A percentile compares a stretch with the other conserved stretches of the same genome.
Evolutionary conservation across 345 rosid genomes (phyloP).

Genomic region (Moricandia moricandioides): DNA sequence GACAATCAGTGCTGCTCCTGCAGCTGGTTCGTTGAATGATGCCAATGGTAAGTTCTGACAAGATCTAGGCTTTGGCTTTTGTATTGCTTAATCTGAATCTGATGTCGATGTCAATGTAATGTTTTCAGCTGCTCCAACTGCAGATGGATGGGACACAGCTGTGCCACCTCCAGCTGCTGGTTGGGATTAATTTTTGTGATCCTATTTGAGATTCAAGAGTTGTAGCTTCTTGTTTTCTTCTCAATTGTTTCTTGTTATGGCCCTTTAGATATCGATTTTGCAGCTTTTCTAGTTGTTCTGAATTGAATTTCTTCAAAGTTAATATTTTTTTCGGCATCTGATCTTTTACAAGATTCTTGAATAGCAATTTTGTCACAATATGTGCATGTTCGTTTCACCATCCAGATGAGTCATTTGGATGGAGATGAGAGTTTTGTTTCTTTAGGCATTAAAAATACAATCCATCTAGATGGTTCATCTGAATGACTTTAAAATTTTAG

Average conservation of each 20-base stretch:
- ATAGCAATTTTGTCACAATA: too few species aligned
- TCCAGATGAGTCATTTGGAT: too few species aligned
- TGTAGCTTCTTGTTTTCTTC: slow-evolving; percentile 21
- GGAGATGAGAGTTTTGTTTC: too few species aligned
- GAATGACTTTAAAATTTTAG: too few species aligned
- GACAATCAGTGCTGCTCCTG: slow-evolving; percentile 54
- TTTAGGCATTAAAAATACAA: too few species aligned
- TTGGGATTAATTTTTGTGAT: neutral
- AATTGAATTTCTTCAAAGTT: neutral
- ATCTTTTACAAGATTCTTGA: neutral
- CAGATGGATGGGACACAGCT: slow-evolving; percentile 10
- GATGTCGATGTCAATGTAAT: neutral
- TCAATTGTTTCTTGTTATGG: neutral
- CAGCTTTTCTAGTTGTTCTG: neutral
- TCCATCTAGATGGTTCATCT: too few species aligned
- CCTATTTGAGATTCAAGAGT: neutral
- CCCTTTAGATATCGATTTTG: neutral
- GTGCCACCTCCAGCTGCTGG: neutral
- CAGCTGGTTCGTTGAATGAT: slow-evolving; percentile 40
- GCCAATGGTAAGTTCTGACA: slow-evolving; percentile 22
- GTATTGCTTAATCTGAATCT: neutral
- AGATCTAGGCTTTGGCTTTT: neutral
- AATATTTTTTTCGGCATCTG: neutral
- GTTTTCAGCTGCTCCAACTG: neutral
- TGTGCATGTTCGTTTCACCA: too few species aligned